Evolutionary conservation across 805 yeast genomes (phyloP).

Genomic region (Nakazawaea ambrosiae): DNA sequence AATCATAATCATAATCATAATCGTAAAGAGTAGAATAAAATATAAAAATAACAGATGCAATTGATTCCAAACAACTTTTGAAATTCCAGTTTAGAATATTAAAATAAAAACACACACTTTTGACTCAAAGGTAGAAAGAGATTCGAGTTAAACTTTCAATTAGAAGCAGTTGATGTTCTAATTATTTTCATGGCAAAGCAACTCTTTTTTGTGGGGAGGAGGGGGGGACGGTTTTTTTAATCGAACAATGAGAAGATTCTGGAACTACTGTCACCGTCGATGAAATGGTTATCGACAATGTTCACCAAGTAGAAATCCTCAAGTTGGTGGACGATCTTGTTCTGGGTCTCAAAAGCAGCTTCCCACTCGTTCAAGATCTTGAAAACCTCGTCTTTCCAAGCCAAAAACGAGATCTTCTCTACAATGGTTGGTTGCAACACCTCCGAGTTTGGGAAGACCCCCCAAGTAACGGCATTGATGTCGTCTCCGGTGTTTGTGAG

Average conservation of each 20-base stretch:
- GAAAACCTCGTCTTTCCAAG: slow-evolving; percentile 96
- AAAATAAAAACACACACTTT: no score
- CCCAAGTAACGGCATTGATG: slow-evolving; percentile 97
- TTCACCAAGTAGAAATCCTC: slow-evolving; percentile 70
- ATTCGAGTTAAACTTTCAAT: no score
- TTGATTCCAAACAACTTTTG: no score
- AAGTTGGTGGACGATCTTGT: slow-evolving; percentile 36
- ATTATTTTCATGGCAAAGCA: not conserved
- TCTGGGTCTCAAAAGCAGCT: slow-evolving; percentile 34
- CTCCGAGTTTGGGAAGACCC: slow-evolving; percentile 94
- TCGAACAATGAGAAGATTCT: slow-evolving; percentile 51
- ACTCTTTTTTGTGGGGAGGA: not conserved
- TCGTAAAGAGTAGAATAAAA: no score
- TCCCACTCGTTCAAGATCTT: slow-evolving; percentile 80
- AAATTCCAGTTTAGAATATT: no score
- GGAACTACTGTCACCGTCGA: slow-evolving; percentile 35
- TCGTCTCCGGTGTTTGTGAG: slow-evolving; percentile 64
- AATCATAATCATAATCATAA: no score
- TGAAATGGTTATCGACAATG: slow-evolving; percentile 82
- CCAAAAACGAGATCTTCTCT: slow-evolving; percentile 83
- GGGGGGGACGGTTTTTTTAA: no score
- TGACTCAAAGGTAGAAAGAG: no score
- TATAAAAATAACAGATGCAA: no score
- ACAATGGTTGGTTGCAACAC: slow-evolving; percentile 94
- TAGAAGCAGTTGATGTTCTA: slow-evolving; percentile 10